Base-by-base conservation (phyloP, 306 rosid species). In the Pyrus pyrifolia region DNA sequence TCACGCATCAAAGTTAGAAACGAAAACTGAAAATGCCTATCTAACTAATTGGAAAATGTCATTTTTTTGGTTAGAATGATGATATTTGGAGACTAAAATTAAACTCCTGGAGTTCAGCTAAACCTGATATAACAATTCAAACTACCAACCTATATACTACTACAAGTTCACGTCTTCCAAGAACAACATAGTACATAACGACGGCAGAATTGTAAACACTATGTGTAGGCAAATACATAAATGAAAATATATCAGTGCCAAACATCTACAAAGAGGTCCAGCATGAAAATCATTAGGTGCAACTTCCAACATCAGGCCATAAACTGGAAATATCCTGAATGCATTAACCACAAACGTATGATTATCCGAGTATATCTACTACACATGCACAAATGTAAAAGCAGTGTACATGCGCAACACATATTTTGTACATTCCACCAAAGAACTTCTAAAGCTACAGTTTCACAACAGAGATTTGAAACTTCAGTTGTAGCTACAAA, bases 1-100 rank as follows among this genome's bases (percentile, higher is more conserved):
- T 80, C 68, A 74, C 73, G 61, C 4, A 30, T 17, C 63, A 76
- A 45, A 68, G 33, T 58, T 57, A 51, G 52, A 67, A 18, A 21
- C 25, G 22, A 45, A 55, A 77, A 68, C n/a, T 25, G 49, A 67
- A 74, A 10, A 52, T 57, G 35, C 21, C 62, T 57, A 69, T 51
- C 52, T 60, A 73, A 49, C 21, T 38, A 4, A 44, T 35, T 13
- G 57, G 42, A 2, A 40, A 40, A 30, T 63, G 30, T 29, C 40
- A 8, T 23, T 2, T 13, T 13, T 63, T 3, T 35, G 6, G 40
- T 63, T 63, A 63, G 30, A 63, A 29, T 5, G 40, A 10, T 63
- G 40, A 29, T 12, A 29, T 29, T 15, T 62, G 38, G 15, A 30
- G 21, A 29, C 42, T 6, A 15, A 30, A 63, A 63, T 63, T 15